A percentile compares a stretch with the other conserved stretches of the same genome.
Conservation (phyloP, 2,329 filamentous ascomycete genomes). For the Knufia petricola region DNA sequence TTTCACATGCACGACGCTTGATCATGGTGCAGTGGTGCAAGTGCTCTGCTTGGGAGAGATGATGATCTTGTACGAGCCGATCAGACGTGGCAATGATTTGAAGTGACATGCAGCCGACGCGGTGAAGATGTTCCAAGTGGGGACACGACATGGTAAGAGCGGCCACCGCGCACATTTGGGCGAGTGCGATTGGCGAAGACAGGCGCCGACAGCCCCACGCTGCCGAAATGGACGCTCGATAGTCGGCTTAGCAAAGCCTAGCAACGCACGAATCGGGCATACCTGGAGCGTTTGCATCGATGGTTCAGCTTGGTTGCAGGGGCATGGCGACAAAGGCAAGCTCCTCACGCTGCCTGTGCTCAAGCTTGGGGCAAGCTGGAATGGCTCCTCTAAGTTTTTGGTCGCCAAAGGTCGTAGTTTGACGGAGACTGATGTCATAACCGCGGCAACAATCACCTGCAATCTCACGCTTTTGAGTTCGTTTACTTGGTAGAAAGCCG, state of each 20-base stretch:
- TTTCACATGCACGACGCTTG: background rate
- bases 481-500: background rate
- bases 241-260: background rate
- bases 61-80: background rate
- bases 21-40: background rate
- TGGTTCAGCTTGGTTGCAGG: too few relatives aligned
- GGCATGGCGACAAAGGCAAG: slow-evolving; percentile 3
- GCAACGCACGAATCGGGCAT: background rate
- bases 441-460: background rate
- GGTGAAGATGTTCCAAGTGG: background rate
- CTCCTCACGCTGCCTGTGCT: background rate
- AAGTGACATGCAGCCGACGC: too few relatives aligned
- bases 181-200: background rate
- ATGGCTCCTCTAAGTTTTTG: too few relatives aligned
- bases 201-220: background rate
- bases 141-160: background rate
- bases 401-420: background rate
- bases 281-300: background rate
- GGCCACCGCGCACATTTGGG: background rate
- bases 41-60: background rate
- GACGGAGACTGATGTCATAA: slow-evolving; percentile 4
- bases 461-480: background rate
- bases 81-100: background rate
- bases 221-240: background rate
- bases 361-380: too few relatives aligned